Evolutionary conservation across 1,284 basidiomycete species (phyloP).

Genomic region (Ustilago bromivora): DNA sequence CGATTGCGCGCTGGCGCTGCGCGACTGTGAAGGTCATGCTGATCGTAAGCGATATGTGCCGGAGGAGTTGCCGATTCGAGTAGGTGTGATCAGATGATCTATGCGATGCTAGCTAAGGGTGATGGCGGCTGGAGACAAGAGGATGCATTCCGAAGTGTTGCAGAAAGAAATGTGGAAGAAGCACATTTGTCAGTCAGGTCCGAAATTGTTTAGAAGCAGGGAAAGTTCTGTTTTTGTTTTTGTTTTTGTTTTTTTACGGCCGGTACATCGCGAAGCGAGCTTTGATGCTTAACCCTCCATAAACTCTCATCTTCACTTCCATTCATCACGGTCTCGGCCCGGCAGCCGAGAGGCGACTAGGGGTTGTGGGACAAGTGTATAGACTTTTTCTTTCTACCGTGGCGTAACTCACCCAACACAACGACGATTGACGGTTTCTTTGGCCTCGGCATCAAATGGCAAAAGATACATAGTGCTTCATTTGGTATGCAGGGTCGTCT

Average conservation of each 20-base stretch:
- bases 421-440: constrained; percentile 12
- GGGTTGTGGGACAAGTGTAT: too few relatives aligned
- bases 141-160: not conserved
- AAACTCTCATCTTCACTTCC: not conserved
- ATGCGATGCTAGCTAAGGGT: not conserved
- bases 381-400: not conserved
- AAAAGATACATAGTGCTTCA: not conserved
- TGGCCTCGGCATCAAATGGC: constrained; percentile 13
- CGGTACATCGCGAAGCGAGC: not conserved
- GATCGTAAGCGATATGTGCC: not conserved
- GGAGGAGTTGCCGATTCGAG: not conserved
- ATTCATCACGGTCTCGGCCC: not conserved
- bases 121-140: not conserved
- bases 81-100: not conserved
- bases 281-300: not conserved
- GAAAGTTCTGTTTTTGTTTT: not conserved
- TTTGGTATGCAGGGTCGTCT: constrained; percentile 4
- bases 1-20: constrained; percentile 58
- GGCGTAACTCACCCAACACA: not conserved
- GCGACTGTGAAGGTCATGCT: constrained; percentile 51
- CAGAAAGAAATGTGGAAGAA: constrained; percentile 10
- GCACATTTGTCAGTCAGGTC: not conserved
- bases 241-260: not conserved
- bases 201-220: constrained; percentile 15
- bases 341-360: not conserved